Evolutionary conservation across 139 green algal species (phyloP), one percentile per base, ranked within the genome.

Genomic region (Mesostigma viride): DNA sequence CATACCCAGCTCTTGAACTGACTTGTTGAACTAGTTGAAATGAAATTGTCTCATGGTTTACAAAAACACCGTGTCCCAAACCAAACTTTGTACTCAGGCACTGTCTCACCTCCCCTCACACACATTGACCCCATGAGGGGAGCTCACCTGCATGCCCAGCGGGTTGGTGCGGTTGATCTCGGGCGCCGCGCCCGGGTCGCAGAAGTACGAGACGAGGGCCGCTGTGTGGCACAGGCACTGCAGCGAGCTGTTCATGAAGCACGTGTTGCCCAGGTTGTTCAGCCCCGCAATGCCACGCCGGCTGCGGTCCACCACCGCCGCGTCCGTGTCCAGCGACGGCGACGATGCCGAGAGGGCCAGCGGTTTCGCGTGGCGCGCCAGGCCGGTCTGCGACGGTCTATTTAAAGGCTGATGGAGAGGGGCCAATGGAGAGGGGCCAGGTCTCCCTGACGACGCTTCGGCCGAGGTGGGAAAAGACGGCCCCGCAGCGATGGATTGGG

Each of bases 161-260:
- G 90, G 87, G 75, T 96, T 95, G 62, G 78, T 77, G 14, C 40
- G 68, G 81, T 95, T 95, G 47, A 96, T 69, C 73, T 97, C 86
- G 1, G 58, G 35, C 62, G 72, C 66, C 68, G 89, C 91, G 3
- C 74, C 65, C 2, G 70, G 80, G 5, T 66, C 67, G 6, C 89
- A 71, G 74, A 96, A 96, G 31, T 75, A 80, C 3, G 76, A 58
- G 79, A 92, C 83, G 3, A 97, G 76, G 17, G 83, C 83, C 63
- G 83, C 73, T 8, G 76, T 88, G 74, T 96, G 90, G 11, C 75
- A 67, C 32, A 98, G 82, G 85, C 92, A 96, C 84, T 98, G 91
- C 74, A 97, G 71, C 56, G 73, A 83, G 53, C 64, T 85, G 86
- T 96, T 96, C 74, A 88, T 84, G 67, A 89, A 94, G 75, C 87